Evolutionary conservation across 208 protist genomes (phyloP), one percentile per base, ranked within the genome.

Genomic region (Trypanosoma brucei): DNA sequence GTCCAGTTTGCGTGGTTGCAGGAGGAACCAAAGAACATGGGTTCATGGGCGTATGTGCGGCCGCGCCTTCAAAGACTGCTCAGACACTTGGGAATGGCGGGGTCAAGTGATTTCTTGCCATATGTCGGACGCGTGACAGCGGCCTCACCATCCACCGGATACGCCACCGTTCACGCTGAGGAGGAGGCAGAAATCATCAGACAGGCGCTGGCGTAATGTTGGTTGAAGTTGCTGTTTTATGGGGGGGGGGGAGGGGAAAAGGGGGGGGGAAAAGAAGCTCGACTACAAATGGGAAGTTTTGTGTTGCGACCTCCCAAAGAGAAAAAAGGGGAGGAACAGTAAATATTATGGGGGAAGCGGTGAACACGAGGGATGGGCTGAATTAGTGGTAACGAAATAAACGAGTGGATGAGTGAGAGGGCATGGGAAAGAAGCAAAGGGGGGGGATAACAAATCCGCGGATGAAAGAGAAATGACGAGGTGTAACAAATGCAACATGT

Each of bases 21-120:
- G 83, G 97, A 99, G 77, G 98, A 99, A 79, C 97, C 97, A 46
- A 96, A 95, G 75, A 99, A 99, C 77, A 97, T 98, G 92, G 98
- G 98, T 61, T 78, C 95, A 60, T 98, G 96, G 96, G 60, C 67
- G 48, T 86, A 83, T 65, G 80, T 95, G 72, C 85, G 86, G 5
- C 71, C 71, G 0, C 85, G 92, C 52, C 79, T 97, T 69, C 86
- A 94, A 68, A 73, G 66, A 39, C 75, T 95, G n/a, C 22, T 92
- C 54, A 80, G 72, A 30, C 77, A 92, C 62, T 75, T 92, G 5
- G 68, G 72, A 30, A 50, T 83, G 14, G 40, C 53, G n/a, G 30
- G 62, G 55, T 46, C 75, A 78, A 68, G 75, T 8, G 40, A 70
- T 5, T 62, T 55, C 33, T 79, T 95, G 35, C 63, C 66, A 14